Evolutionary conservation across 2,329 filamentous ascomycete genomes (phyloP).

Genomic region (Diaporthe sp.): DNA sequence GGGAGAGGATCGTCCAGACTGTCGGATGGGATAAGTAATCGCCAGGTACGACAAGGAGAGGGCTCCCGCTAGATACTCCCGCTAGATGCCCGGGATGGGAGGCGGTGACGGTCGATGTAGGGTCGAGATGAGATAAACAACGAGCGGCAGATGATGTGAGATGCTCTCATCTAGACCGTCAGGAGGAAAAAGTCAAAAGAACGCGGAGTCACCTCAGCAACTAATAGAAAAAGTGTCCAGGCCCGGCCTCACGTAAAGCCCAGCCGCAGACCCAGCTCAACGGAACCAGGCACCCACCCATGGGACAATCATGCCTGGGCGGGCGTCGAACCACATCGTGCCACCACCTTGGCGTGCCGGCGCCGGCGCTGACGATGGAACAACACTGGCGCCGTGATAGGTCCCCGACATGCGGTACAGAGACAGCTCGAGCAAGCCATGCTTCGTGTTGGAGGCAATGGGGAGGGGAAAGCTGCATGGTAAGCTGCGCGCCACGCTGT

Average conservation of each 20-base stretch:
- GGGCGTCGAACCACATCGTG: slow-evolving; percentile 11
- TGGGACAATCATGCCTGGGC: neutral
- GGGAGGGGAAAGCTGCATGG: slow-evolving; percentile 26
- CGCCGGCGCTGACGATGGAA: slow-evolving; percentile 31
- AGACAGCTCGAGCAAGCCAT: slow-evolving; percentile 15
- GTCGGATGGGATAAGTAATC: slow-evolving; percentile 10
- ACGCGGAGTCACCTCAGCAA: slow-evolving; percentile 17
- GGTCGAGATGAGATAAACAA: neutral
- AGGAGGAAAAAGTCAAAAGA: neutral
- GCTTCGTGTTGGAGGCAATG: slow-evolving; percentile 27
- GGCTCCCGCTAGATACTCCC: neutral
- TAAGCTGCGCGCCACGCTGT: slow-evolving; percentile 35
- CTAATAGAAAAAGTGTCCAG: neutral
- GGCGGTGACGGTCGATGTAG: slow-evolving; percentile 5
- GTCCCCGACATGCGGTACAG: neutral
- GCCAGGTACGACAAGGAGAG: neutral
- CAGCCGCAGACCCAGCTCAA: slow-evolving; percentile 30
- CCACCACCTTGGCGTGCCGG: slow-evolving; percentile 6
- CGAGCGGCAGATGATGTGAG: slow-evolving; percentile 16
- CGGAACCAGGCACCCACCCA: slow-evolving; percentile 33
- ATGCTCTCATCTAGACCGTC: neutral
- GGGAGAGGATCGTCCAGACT: neutral
- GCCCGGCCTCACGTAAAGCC: neutral
- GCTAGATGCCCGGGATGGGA: neutral
- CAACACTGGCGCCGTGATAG: slow-evolving; percentile 22